Evolutionary conservation across 2,329 filamentous ascomycete genomes (phyloP), one percentile per base, ranked within the genome.

Genomic region (Hypomyces perniciosus): DNA sequence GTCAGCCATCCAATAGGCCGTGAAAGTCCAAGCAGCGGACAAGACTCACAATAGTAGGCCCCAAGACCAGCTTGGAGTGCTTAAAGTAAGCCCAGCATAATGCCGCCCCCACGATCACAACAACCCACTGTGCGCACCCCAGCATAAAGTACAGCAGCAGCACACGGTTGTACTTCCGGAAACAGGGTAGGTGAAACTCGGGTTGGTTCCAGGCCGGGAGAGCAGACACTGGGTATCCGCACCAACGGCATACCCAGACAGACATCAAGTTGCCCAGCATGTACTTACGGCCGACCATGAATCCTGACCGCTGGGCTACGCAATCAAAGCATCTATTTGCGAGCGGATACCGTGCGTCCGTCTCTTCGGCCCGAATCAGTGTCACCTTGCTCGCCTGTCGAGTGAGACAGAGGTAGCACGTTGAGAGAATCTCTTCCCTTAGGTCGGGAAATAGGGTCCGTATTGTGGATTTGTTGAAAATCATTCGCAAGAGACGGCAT

Each of bases 161-260:
- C 9, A 65, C 61, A 29, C 60, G 53, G 46, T 67, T 67, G 49
- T 72, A 75, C n/a, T 60, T 56, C 41, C 61, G 59, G 46, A 70
- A 72, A 56, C 73, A 76, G 6, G 4, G 3, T 8, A 57, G 54
- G 54, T 76, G 73, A 51, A 73, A 74, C 58, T 74, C 67, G 31
- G 66, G 61, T 46, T 67, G 62, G 6, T 65, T 64, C 55, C 59
- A 65, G 7, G 64, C 65, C 8, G 59, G 53, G 28, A 59, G 59
- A 4, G 53, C 52, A 5, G 59, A 56, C 31, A 73, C 61, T 6
- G 72, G 72, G 52, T 61, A 66, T 0, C 73, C 72, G 57, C 73
- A 76, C 65, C 71, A 75, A 6, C 72, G 66, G 41, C 73, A 76
- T 8, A 72, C 62, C 62, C 65, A 73, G 29, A 67, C 64, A 4